Base-by-base conservation (phyloP, 2,329 filamentous ascomycete species). In the Karstenula rhodostoma region DNA sequence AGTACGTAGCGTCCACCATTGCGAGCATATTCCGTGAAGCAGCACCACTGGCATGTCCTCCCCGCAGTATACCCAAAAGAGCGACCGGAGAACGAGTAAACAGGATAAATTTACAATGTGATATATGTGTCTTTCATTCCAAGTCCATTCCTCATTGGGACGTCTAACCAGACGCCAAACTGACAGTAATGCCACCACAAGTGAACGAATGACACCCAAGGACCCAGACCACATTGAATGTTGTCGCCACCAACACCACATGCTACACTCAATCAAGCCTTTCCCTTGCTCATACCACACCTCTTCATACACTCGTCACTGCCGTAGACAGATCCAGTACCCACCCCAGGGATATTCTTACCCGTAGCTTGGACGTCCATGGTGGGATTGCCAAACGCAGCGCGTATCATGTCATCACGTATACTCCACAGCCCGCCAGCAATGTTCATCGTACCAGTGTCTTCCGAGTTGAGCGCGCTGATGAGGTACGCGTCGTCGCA, bases 401-500 rank as follows among this genome's bases (percentile, higher is more conserved):
- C 81, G 13, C 74, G 74, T 7, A 83, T 73, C 44, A 83, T 76
- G 15, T 81, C 78, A 4, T 64, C 59, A 0, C 80, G 81, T 32
- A 79, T 64, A 9, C 61, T 66, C 70, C 80, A 82, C 27, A 85
- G 70, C 2, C 72, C 73, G 51, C 84, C 82, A 9, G 80, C 74
- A 47, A 83, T 71, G 59, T 85, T 85, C 15, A 77, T 67, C 1
- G 83, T 85, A n/a, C 83, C 83, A 1, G 80, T 73, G 58, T 86
- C 83, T 37, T 83, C 80, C 29, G 74, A 78, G 65, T 80, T 81
- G 46, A 85, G 78, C 0, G 83, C 81, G 15, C 81, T 83, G 58
- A 85, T 71, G 44, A 86, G 77, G 40, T 82, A 81, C 1, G 82
- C 79, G 42, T 83, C 80, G 22, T 79, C 77, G 68, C 83, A 86